Evolutionary conservation across 2,329 filamentous ascomycete species (phyloP).

Genomic region (Aspergillus tamarii): DNA sequence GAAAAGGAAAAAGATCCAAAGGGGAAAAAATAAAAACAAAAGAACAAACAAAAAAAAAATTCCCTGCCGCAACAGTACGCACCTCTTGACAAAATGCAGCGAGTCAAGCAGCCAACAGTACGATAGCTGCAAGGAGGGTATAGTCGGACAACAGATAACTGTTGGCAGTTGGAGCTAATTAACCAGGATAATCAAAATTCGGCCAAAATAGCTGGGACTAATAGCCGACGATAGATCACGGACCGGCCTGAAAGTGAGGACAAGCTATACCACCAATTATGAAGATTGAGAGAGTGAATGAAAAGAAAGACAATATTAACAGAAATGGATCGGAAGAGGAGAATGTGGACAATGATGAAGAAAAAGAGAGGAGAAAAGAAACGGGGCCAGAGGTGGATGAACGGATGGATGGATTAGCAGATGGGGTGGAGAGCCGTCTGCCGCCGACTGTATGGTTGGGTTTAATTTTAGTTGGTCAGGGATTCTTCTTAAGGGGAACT

Average conservation of each 20-base stretch:
- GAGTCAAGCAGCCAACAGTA: constrained; percentile 21
- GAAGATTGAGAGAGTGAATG: constrained; percentile 10
- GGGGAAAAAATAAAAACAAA: not conserved
- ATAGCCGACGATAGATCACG: constrained; percentile 7
- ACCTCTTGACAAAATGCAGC: constrained; percentile 21
- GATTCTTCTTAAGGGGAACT: constrained; percentile 22
- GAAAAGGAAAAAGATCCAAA: not conserved
- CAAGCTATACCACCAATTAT: not conserved
- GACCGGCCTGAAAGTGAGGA: constrained; percentile 5
- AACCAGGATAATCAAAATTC: not conserved
- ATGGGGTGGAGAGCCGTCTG: not conserved
- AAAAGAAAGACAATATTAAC: constrained; percentile 8
- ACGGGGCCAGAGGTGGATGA: constrained; percentile 8
- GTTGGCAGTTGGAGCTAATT: constrained; percentile 5
- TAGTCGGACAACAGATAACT: constrained; percentile 7
- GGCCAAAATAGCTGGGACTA: constrained; percentile 6
- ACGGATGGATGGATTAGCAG: constrained; percentile 10
- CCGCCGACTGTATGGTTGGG: constrained; percentile 12
- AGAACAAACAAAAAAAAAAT: constrained; percentile 3
- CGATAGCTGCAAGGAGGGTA: constrained; percentile 26
- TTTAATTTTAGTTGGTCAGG: constrained; percentile 19
- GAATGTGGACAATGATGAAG: not conserved
- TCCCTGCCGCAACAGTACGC: constrained; percentile 7
- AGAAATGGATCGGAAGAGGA: constrained; percentile 2
- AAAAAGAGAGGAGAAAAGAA: constrained; percentile 4